Conservation (phyloP, 1,284 basidiomycete species). For the Puccinia hordei region DNA sequence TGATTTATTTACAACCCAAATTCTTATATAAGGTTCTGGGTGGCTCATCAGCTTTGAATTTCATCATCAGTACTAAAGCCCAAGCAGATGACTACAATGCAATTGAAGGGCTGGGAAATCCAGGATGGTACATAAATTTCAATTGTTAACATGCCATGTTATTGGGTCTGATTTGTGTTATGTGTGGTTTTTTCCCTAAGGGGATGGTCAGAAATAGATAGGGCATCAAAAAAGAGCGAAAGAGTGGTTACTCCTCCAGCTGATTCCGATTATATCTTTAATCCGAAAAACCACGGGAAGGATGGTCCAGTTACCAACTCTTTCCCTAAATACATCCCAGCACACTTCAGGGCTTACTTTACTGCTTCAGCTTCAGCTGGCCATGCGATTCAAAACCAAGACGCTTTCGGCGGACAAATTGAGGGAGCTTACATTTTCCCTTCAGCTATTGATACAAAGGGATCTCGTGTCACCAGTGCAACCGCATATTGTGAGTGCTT, state of each 20-base stretch:
- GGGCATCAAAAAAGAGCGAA: constrained; percentile 40
- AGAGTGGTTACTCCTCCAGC: constrained; percentile 3
- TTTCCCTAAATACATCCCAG: constrained; percentile 43
- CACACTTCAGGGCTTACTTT: constrained; percentile 31
- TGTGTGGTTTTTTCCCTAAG: background rate
- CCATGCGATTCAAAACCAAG: background rate
- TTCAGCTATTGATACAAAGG: constrained; percentile 27
- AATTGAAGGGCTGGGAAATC: constrained; percentile 42
- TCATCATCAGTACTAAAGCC: constrained; percentile 32
- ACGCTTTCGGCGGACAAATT: constrained; percentile 20
- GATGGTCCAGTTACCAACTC: background rate
- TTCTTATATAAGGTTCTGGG: constrained; percentile 24
- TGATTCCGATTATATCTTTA: background rate
- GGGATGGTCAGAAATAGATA: constrained; percentile 43
- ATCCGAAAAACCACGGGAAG: background rate
- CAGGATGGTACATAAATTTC: constrained; percentile 30
- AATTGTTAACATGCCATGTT: background rate
- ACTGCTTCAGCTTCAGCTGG: background rate
- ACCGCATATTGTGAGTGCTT: constrained; percentile 44
- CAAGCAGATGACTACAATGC: constrained; percentile 37
- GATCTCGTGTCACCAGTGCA: constrained; percentile 40
- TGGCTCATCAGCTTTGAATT: constrained; percentile 50
- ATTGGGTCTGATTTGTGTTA: too few species aligned
- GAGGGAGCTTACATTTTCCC: constrained; percentile 42
- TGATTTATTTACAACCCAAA: background rate